phyloP scores from a whole-genome alignment of 1,284 basidiomycete species.

The Ganoderma multipileum region DNA sequence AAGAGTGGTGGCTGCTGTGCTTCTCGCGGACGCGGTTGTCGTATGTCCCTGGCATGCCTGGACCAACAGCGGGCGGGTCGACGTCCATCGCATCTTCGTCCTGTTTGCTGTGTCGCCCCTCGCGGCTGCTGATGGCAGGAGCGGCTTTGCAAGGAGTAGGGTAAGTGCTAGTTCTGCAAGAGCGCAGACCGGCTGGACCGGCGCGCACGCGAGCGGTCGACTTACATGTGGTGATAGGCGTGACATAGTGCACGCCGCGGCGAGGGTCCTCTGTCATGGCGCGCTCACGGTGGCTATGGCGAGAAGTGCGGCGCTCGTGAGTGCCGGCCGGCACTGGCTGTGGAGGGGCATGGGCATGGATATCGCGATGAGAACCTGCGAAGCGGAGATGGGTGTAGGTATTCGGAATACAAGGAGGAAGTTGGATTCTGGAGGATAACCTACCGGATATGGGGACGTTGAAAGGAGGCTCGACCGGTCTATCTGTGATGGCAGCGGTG shows the following conservation, averaged over 20 bases:
- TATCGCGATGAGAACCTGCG: conserved; percentile 9
- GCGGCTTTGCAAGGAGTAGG: background rate
- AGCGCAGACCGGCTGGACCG: background rate
- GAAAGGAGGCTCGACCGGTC: conserved; percentile 17
- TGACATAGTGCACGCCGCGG: background rate
- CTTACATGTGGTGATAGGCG: conserved; percentile 4
- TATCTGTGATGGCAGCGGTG: conserved; percentile 19
- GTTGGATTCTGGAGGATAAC: background rate
- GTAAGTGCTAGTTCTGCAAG: background rate
- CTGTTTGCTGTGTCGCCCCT: conserved; percentile 11
- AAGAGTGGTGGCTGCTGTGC: background rate
- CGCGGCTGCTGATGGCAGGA: conserved; percentile 5
- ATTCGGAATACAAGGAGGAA: background rate
- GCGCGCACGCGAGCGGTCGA: conserved; percentile 13
- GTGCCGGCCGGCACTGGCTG: conserved; percentile 5
- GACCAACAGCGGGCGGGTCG: background rate
- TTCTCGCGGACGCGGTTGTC: conserved; percentile 2
- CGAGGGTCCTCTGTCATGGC: conserved; percentile 16
- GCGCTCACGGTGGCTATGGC: conserved; percentile 20
- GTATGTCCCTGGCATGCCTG: background rate
- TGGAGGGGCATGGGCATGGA: conserved; percentile 7
- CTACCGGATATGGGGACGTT: conserved; percentile 17
- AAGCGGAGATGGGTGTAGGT: background rate
- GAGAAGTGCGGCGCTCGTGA: conserved; percentile 15
- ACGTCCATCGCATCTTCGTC: conserved; percentile 2